Percentiles rank a stretch among this genome's conserved stretches.
Evolutionary conservation across 1,139 yeast species (phyloP).

Genomic region (Yamadazyma trypodendri): DNA sequence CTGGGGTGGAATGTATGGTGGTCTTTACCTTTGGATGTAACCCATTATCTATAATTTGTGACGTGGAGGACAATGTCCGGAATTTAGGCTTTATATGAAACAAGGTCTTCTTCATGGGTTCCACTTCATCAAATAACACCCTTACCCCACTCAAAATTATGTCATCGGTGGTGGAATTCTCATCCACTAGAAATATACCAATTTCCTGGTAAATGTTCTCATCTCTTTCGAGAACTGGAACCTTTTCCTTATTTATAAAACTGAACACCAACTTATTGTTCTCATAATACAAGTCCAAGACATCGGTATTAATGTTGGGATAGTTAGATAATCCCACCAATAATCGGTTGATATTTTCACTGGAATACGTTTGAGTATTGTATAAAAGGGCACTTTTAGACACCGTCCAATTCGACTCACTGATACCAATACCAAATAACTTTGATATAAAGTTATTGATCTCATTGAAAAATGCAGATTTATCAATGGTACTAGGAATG

Average conservation of each 20-base stretch:
- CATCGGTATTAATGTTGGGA: slow-evolving; percentile 8
- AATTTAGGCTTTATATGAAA: slow-evolving; percentile 47
- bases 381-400: slow-evolving; percentile 22
- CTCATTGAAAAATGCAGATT: slow-evolving; percentile 22
- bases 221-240: slow-evolving; percentile 8
- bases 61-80: slow-evolving; percentile 18
- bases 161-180: slow-evolving; percentile 31
- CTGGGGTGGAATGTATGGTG: slow-evolving; percentile 13
- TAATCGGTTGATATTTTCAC: slow-evolving; percentile 5
- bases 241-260: slow-evolving; percentile 12
- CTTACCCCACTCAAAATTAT: slow-evolving; percentile 36
- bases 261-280: slow-evolving; percentile 16
- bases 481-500: slow-evolving; percentile 21
- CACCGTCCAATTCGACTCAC: slow-evolving; percentile 19
- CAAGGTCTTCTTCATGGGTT: slow-evolving; percentile 33
- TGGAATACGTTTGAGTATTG: slow-evolving; percentile 11
- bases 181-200: slow-evolving; percentile 35
- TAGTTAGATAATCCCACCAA: slow-evolving; percentile 9
- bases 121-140: slow-evolving; percentile 21
- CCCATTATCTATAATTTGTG: slow-evolving; percentile 27
- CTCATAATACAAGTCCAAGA: slow-evolving; percentile 19
- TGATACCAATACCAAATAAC: slow-evolving; percentile 18
- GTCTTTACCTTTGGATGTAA: slow-evolving; percentile 35
- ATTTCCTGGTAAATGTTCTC: slow-evolving; percentile 25
- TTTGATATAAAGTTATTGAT: slow-evolving; percentile 17